Percentiles rank a stretch among this genome's conserved stretches.
Evolutionary conservation across 257 asterid genomes (phyloP).

Genomic region (Paraleonurus japonicus): DNA sequence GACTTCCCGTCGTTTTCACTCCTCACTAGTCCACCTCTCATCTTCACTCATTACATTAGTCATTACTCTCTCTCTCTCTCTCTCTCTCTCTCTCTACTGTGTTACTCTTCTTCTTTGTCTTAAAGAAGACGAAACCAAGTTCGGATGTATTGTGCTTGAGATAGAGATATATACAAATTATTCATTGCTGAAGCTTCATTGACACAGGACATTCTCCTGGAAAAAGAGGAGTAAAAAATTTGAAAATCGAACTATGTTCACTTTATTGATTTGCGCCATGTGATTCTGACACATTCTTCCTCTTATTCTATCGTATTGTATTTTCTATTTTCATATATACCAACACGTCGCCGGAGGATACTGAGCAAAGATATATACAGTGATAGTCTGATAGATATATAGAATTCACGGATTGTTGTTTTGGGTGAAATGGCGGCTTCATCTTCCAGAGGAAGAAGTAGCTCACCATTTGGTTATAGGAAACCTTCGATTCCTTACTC

Average conservation of each 20-base stretch:
- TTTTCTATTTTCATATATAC: not conserved
- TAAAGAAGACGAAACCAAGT: slow-evolving; percentile 48
- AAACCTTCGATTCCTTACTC: slow-evolving; percentile 80
- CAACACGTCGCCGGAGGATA: not conserved
- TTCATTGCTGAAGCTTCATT: slow-evolving; percentile 33
- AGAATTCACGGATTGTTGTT: slow-evolving; percentile 8
- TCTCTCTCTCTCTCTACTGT: slow-evolving; percentile 36
- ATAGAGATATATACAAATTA: not conserved
- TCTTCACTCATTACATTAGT: slow-evolving; percentile 30
- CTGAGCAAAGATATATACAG: slow-evolving; percentile 7
- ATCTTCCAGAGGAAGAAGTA: slow-evolving; percentile 85
- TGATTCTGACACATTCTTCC: slow-evolving; percentile 72
- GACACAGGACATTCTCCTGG: slow-evolving; percentile 33
- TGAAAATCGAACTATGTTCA: slow-evolving; percentile 29
- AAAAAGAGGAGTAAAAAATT: slow-evolving; percentile 36
- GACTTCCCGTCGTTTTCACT: slow-evolving; percentile 35
- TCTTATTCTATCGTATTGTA: slow-evolving; percentile 17
- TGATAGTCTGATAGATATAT: not conserved
- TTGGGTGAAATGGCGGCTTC: slow-evolving; percentile 72
- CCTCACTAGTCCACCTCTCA: slow-evolving; percentile 33
- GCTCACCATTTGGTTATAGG: slow-evolving; percentile 62
- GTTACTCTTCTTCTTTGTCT: slow-evolving; percentile 51
- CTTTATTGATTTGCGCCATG: slow-evolving; percentile 58
- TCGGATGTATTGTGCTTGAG: slow-evolving; percentile 27
- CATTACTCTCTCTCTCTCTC: slow-evolving; percentile 29